Percentiles rank a stretch among this genome's conserved stretches.
Conservation (phyloP, 129 eudicot genomes). For the Chrysanthemum makinoi region DNA sequence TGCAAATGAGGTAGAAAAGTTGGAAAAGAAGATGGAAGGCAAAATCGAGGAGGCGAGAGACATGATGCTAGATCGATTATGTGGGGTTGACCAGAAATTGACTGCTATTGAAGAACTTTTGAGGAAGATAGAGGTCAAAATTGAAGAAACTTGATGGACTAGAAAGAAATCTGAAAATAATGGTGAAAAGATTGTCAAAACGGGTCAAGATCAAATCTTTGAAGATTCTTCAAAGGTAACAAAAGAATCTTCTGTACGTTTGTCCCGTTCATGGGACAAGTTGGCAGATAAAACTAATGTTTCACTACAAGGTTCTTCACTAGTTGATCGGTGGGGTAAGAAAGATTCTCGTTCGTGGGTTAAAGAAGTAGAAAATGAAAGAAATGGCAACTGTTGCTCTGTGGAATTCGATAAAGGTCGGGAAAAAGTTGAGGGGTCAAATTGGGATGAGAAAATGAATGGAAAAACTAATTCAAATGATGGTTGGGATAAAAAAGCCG, state of each 20-base stretch:
- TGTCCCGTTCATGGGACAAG: not conserved
- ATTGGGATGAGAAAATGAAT: slow-evolving; percentile 29
- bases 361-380: not conserved
- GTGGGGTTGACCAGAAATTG: slow-evolving; percentile 7
- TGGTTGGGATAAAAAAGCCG: slow-evolving; percentile 36
- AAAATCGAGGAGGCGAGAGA: not conserved
- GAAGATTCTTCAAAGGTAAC: not conserved
- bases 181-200: slow-evolving; percentile 18
- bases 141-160: not conserved
- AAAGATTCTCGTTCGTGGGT: slow-evolving; percentile 15
- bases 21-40: not conserved
- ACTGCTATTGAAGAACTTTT: slow-evolving; percentile 14
- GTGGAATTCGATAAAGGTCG: slow-evolving; percentile 1
- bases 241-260: not conserved
- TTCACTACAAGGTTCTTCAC: slow-evolving; percentile 6
- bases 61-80: slow-evolving; percentile 6
- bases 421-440: not conserved
- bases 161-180: not conserved
- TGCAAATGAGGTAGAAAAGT: not conserved
- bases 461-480: slow-evolving; percentile 26
- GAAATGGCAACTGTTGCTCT: too few species aligned
- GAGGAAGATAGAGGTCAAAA: not conserved
- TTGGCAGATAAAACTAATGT: slow-evolving; percentile 13
- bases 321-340: not conserved
- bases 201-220: not conserved